phyloP scores from a whole-genome alignment of 2,329 filamentous ascomycete genomes.

The Cordyceps militaris region DNA sequence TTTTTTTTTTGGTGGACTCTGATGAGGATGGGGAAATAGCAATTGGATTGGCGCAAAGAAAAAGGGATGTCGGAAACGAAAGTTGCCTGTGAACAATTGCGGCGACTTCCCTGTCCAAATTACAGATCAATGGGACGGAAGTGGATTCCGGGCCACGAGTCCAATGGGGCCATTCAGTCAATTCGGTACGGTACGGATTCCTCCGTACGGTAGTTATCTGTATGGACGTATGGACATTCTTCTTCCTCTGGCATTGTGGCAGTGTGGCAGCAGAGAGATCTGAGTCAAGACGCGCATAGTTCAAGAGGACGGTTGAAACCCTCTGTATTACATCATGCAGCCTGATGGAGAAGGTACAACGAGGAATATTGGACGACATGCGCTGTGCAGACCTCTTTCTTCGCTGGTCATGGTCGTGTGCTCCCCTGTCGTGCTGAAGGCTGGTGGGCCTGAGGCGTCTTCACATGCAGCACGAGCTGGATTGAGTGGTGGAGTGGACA shows the following conservation, averaged over 20 bases:
- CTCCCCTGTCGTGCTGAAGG: constrained; percentile 10
- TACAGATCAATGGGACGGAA: constrained; percentile 3
- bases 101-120: background rate
- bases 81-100: too few relatives aligned
- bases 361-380: background rate
- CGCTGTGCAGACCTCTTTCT: background rate
- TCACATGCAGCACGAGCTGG: background rate
- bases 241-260: too few relatives aligned
- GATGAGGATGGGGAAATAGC: background rate
- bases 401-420: background rate
- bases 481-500: background rate
- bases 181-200: too few relatives aligned
- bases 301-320: too few relatives aligned
- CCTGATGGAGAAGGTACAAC: background rate
- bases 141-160: too few relatives aligned
- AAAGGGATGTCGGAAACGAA: too few relatives aligned
- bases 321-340: too few relatives aligned
- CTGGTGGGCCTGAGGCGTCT: constrained; percentile 3
- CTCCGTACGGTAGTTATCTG: too few relatives aligned
- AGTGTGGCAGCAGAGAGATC: too few relatives aligned
- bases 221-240: too few relatives aligned
- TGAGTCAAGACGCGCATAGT: too few relatives aligned
- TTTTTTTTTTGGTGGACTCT: too few relatives aligned
- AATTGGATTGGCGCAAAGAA: background rate
- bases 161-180: background rate